Evolutionary conservation across 176 grass and related monocot species (phyloP), one percentile per base, ranked within the genome.

Genomic region (Musa beccarii): DNA sequence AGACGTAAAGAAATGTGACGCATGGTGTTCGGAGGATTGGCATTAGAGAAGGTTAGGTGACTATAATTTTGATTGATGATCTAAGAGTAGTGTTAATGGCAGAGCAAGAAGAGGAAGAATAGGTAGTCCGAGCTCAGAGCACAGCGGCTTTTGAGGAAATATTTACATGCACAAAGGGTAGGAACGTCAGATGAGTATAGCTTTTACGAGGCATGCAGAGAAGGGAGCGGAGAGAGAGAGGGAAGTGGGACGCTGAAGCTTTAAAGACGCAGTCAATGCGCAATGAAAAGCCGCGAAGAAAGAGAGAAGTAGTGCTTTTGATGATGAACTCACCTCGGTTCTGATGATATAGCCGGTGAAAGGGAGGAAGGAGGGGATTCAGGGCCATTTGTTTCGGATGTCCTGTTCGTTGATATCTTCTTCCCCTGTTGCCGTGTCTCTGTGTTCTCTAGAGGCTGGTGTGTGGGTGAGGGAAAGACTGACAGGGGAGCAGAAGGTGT

Each of bases 281-380:
- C 65, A 82, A 86, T 86, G 71, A 86, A 82, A 86, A 76, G 80
- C 56, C 82, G 75, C 75, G 79, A 85, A 81, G 80, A 65, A 25
- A 24, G 29, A 23, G 61, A 69, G 70, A 52, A 82, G 62, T 49
- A 68, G 67, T 67, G 29, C 64, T 50, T 66, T 72, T 20, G 63
- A 66, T 53, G 22, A 81, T 72, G 72, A 71, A 11, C 52, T 25
- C n/a, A 0, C 61, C 63, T 78, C 65, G 72, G 52, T 78, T 51
- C 19, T 76, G 24, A 16, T 56, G 73, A 78, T 17, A 73, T 79
- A 61, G 49, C 51, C 11, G 56, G 26, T 52, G 78, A 54, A 68
- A 52, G 28, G 7, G 67, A 1, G 53, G 76, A 25, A 57, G 76
- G 10, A 17, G 25, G 26, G 11, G 72, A 19, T 57, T 74, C 72